Conservation (phyloP, 2,329 filamentous ascomycete species). For the Apiospora koreana region DNA sequence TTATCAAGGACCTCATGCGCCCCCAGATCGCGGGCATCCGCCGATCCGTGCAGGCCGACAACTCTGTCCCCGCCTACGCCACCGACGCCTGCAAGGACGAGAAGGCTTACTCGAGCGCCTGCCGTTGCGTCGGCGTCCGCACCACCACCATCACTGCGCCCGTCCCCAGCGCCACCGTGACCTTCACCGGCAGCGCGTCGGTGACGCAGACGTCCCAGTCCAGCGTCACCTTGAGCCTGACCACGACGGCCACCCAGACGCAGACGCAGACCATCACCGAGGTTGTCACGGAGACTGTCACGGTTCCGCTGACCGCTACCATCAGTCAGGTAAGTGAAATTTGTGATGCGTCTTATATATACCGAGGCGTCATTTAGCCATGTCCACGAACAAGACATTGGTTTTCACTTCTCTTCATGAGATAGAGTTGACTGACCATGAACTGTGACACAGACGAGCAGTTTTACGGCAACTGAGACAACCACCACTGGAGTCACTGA, state of each 20-base stretch:
- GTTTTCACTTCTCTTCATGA: no score
- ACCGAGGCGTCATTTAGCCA: no score
- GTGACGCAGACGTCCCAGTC: not conserved
- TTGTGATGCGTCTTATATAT: not conserved
- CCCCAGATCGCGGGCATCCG: no score
- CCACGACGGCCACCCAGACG: not conserved
- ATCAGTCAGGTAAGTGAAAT: not conserved
- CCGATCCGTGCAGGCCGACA: no score
- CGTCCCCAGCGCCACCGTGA: not conserved
- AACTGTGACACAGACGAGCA: not conserved
- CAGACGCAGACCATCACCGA: not conserved
- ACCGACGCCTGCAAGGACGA: not conserved
- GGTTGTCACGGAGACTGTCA: not conserved
- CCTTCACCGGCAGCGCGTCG: not conserved
- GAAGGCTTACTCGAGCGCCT: not conserved
- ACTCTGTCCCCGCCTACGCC: not conserved
- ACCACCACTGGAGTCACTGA: not conserved
- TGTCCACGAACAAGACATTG: not conserved
- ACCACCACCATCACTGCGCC: not conserved
- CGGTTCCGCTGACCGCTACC: not conserved
- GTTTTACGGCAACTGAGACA: not conserved
- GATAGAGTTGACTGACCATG: not conserved
- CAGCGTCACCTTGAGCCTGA: not conserved
- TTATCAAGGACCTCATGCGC: no score
- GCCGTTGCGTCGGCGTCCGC: not conserved